These are phyloP conservation scores for Candida krabiensis DNA, from an alignment of 805 yeast genomes.

Conservation along the genomic window DNA sequence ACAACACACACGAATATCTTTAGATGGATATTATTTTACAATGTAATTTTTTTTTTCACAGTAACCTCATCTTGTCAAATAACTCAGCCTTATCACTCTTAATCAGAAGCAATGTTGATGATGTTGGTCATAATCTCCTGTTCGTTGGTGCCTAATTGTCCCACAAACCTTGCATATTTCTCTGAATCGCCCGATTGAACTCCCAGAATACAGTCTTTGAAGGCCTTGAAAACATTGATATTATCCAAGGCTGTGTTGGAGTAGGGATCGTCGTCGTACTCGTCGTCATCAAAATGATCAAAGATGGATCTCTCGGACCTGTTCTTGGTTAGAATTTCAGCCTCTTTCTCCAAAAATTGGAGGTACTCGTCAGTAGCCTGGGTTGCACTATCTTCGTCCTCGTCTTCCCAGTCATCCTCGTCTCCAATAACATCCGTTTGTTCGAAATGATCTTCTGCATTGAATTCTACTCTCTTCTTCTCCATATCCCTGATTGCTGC, in stretches of 20 bases:
- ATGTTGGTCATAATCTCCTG: conserved; percentile 22
- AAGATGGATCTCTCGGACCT: conserved; percentile 27
- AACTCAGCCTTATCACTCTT: no score
- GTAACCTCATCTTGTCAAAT: no score
- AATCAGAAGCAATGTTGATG: conserved; percentile 11
- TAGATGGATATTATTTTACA: no score
- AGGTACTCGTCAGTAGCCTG: conserved; percentile 44
- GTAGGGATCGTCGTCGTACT: conserved; percentile 79
- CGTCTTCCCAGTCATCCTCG: conserved; percentile 29
- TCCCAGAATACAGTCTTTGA: conserved; percentile 52
- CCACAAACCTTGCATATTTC: conserved; percentile 24
- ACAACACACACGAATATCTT: no score
- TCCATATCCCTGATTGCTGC: conserved; percentile 66
- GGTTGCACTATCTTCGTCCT: conserved; percentile 33
- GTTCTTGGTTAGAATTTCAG: conserved; percentile 35
- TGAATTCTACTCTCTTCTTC: conserved; percentile 58
- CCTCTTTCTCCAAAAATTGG: conserved; percentile 47
- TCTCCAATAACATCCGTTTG: conserved; percentile 28
- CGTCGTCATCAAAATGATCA: conserved; percentile 43
- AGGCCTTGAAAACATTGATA: conserved; percentile 67
- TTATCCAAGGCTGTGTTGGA: conserved; percentile 77
- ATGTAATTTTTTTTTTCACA: no score
- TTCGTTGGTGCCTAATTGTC: conserved; percentile 24
- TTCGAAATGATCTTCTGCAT: conserved; percentile 28
- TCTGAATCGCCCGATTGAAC: conserved; percentile 48